Base-by-base conservation (phyloP, 192 early-diverging fungal species). In the Coemansia sp. region DNA sequence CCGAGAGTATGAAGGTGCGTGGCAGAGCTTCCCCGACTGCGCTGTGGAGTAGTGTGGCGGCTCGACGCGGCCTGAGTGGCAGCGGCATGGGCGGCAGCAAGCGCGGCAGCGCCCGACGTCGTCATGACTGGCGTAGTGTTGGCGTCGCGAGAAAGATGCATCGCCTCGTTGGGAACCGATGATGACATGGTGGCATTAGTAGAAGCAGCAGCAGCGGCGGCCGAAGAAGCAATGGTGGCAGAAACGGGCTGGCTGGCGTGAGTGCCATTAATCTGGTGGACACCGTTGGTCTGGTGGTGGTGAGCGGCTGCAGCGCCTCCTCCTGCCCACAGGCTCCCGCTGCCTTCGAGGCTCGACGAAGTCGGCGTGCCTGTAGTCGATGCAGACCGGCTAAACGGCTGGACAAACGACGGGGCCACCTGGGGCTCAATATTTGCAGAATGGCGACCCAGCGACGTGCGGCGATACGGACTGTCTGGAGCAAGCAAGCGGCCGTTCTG, bases 21-120 rank as follows among this genome's bases (percentile, higher is more conserved):
- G 9, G 58, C 50, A 1, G 72, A 76, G 0, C 65, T 50, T 0
- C 65, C 65, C 19, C 72, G 72, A 33, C 72, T 76, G 58, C 64
- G 65, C 57, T 65, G 72, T 14, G 72, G 72, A 11, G 72, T 76
- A 11, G 72, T 57, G 41, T 68, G 53, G 15, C 51, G 39, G 62
- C 65, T 76, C 23, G 65, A 53, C 18, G 68, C 56, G 31, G 57
- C 60, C 15, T 56, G 59, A 4, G 46, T 41, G 8, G 63, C 58
- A 8, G 70, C 59, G 1, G 70, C 71, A 19, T 68, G 72, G 15
- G 72, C 72, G 0, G 72, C 72, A n/a, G 72, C 72, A 29, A 76
- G 72, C 9, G 72, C 72, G 1, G 72, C 72, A 1, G 72, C 65
- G 2, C 65, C 72, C 22, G 65, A 68, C 17, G 72, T 76, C 3